phyloP scores from a whole-genome alignment of 352 stramenopile genomes.

The Pythium sukuiense region DNA sequence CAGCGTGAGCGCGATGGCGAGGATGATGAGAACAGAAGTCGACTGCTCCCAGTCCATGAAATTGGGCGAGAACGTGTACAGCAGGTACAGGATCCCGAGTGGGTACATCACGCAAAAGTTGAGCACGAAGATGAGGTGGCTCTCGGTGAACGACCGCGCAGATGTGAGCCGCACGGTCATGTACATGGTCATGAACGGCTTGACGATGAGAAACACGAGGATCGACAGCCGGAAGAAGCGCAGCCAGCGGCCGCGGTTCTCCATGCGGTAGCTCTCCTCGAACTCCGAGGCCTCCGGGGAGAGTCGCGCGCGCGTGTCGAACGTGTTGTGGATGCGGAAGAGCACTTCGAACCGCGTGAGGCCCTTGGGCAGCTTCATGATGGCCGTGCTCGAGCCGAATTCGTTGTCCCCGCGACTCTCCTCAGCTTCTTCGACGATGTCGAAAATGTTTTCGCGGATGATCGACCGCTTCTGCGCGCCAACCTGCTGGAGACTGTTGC shows the following conservation, averaged over 20 bases:
- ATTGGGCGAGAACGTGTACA: slow-evolving; percentile 66
- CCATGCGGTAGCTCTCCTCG: slow-evolving; percentile 69
- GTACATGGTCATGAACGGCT: slow-evolving; percentile 81
- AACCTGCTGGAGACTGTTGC: slow-evolving; percentile 36
- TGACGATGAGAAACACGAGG: slow-evolving; percentile 61
- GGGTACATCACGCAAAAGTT: slow-evolving; percentile 84
- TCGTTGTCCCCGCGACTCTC: slow-evolving; percentile 25
- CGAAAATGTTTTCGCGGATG: slow-evolving; percentile 72
- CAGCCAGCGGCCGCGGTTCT: slow-evolving; percentile 68
- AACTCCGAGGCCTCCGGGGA: slow-evolving; percentile 63
- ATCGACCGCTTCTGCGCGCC: slow-evolving; percentile 36
- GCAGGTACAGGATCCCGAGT: slow-evolving; percentile 50
- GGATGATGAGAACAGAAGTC: slow-evolving; percentile 49
- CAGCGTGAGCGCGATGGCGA: slow-evolving; percentile 57
- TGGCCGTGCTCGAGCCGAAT: slow-evolving; percentile 36
- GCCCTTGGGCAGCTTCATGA: slow-evolving; percentile 76
- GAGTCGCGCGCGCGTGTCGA: slow-evolving; percentile 28
- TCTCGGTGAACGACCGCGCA: slow-evolving; percentile 48
- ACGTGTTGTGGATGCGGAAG: slow-evolving; percentile 47
- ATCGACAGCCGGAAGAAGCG: slow-evolving; percentile 70
- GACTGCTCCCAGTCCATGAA: slow-evolving; percentile 69
- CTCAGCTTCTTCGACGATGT: slow-evolving; percentile 72
- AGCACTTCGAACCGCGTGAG: slow-evolving; percentile 70
- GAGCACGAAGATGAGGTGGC: slow-evolving; percentile 69
- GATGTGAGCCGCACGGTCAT: slow-evolving; percentile 50